These are phyloP conservation scores for Talinum fruticosum DNA, from an alignment of 148 eudicot genomes.

Conservation along the genomic window DNA sequence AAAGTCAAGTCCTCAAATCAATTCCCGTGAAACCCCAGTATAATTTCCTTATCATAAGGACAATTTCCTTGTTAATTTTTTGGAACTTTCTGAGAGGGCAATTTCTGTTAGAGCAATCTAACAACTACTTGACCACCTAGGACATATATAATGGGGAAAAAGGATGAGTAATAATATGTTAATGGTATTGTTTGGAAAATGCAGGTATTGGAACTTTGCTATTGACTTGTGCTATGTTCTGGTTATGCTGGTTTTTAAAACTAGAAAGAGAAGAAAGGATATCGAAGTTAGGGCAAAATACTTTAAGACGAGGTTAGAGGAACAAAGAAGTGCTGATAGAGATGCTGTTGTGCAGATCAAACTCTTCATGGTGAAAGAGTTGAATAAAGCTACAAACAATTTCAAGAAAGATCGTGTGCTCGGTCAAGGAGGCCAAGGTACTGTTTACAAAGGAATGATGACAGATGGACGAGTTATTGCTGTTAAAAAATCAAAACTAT, in stretches of 20 bases:
- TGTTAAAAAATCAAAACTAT: not conserved
- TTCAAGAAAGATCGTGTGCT: not conserved
- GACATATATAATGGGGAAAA: not conserved
- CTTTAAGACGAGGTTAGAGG: not conserved
- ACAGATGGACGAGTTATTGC: not conserved
- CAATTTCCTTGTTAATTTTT: no score
- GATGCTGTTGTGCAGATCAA: not conserved
- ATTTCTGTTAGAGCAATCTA: not conserved
- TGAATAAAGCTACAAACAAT: not conserved
- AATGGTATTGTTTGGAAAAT: not conserved
- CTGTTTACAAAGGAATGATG: not conserved
- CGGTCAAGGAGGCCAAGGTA: constrained; percentile 2
- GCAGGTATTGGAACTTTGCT: not conserved
- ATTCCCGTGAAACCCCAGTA: no score
- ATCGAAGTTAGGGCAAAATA: not conserved
- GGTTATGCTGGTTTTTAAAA: not conserved
- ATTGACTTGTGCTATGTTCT: not conserved
- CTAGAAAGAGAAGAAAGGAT: not conserved
- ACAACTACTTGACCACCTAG: not conserved
- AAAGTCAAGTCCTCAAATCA: no score
- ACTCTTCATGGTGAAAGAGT: not conserved
- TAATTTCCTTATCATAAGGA: no score
- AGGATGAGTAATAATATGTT: not conserved
- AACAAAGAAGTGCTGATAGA: not conserved
- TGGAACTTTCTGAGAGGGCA: no score